A percentile compares a stretch with the other conserved stretches of the same genome.
Evolutionary conservation across 176 grass and related monocot species (phyloP).

Genomic region (Oryza nivara): DNA sequence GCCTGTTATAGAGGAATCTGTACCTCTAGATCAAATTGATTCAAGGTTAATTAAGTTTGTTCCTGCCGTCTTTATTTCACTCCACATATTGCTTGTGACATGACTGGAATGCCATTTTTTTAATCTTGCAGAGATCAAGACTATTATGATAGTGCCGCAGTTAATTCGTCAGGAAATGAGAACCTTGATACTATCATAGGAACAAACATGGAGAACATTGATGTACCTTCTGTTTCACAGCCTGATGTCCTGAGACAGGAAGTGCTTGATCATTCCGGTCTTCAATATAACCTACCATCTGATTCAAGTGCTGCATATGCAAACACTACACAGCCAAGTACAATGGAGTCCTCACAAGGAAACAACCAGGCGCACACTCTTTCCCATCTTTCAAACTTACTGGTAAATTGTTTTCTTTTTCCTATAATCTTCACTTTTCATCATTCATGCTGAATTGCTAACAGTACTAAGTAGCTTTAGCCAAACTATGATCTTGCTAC

Average conservation of each 20-base stretch:
- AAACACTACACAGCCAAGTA: conserved; percentile 59
- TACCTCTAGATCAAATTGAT: conserved; percentile 66
- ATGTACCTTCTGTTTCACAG: conserved; percentile 75
- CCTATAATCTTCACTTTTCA: conserved; percentile 5
- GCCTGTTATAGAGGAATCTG: conserved; percentile 53
- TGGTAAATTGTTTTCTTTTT: conserved; percentile 51
- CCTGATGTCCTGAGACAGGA: conserved; percentile 68
- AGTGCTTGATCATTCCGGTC: conserved; percentile 61
- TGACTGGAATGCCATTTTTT: conserved; percentile 28
- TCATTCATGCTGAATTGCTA: neutral
- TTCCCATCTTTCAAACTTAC: conserved; percentile 77
- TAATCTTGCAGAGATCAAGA: conserved; percentile 71
- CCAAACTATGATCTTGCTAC: neutral
- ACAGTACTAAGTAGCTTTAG: neutral
- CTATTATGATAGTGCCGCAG: conserved; percentile 57
- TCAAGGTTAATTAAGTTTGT: conserved; percentile 49
- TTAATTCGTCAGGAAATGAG: conserved; percentile 48
- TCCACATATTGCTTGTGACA: neutral
- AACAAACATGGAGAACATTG: conserved; percentile 57
- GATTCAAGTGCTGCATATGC: conserved; percentile 64
- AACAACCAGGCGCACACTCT: conserved; percentile 76
- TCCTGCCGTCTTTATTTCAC: conserved; percentile 25
- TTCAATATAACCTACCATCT: conserved; percentile 87
- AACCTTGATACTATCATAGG: conserved; percentile 59
- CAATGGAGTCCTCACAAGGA: conserved; percentile 67